phyloP scores from a whole-genome alignment of 257 asterid species.

The Petunia axillaris region DNA sequence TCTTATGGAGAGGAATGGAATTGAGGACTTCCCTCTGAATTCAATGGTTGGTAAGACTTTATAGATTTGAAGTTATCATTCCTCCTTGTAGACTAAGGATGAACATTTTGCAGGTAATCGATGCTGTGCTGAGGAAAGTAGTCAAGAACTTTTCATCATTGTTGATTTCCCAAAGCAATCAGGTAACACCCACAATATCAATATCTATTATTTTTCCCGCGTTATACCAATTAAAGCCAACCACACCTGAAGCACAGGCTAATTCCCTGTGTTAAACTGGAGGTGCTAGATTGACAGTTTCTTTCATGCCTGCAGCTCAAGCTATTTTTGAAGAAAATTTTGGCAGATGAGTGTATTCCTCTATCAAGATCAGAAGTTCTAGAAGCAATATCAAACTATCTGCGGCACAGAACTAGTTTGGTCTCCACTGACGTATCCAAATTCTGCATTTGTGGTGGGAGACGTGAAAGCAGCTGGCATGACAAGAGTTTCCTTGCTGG shows the following conservation, averaged over 20 bases:
- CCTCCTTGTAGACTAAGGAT: background rate
- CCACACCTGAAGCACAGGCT: background rate
- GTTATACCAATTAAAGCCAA: background rate
- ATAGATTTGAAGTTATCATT: conserved; percentile 15
- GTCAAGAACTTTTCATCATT: conserved; percentile 75
- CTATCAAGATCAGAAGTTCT: conserved; percentile 59
- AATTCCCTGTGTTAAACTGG: no score
- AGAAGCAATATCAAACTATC: conserved; percentile 66
- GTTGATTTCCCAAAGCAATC: conserved; percentile 72
- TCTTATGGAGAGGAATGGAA: conserved; percentile 52
- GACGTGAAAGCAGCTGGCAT: conserved; percentile 32
- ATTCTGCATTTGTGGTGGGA: conserved; percentile 76
- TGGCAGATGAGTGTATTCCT: conserved; percentile 50
- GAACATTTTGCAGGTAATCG: conserved; percentile 59
- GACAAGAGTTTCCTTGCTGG: conserved; percentile 37
- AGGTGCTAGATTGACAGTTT: conserved; percentile 24
- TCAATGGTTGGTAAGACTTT: conserved; percentile 87
- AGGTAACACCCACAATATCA: conserved; percentile 46
- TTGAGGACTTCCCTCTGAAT: conserved; percentile 69
- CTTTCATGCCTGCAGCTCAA: conserved; percentile 61
- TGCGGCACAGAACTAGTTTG: conserved; percentile 58
- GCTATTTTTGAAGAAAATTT: conserved; percentile 60
- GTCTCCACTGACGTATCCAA: conserved; percentile 60
- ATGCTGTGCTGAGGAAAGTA: conserved; percentile 67
- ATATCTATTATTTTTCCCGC: background rate